phyloP scores from a whole-genome alignment of 441 rosid species.

The Jatropha multifida region DNA sequence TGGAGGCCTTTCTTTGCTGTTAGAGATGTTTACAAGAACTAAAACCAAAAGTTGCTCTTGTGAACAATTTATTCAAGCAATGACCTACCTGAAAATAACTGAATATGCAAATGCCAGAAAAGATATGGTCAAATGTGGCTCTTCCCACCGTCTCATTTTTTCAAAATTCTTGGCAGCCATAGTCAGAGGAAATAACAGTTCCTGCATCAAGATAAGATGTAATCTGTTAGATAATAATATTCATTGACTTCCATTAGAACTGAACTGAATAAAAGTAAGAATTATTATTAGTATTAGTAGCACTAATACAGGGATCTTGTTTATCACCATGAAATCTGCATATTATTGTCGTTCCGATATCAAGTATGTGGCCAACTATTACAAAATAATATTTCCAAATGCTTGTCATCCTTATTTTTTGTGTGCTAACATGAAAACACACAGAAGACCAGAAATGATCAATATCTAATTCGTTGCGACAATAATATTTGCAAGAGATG shows the following conservation, averaged over 20 bases:
- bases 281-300: neutral
- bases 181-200: slow-evolving; percentile 76
- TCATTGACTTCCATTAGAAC: neutral
- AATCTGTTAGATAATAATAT: neutral
- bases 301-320: neutral
- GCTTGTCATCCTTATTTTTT: neutral
- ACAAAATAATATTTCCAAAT: neutral
- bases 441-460: neutral
- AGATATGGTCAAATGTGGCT: slow-evolving; percentile 77
- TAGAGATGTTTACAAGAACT: neutral
- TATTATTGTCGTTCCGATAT: neutral
- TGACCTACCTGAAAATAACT: slow-evolving; percentile 61
- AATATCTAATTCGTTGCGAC: neutral
- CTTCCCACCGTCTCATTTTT: slow-evolving; percentile 84
- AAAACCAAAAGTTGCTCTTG: neutral
- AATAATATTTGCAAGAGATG: neutral
- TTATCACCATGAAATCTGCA: neutral
- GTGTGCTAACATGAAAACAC: neutral
- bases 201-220: slow-evolving; percentile 44
- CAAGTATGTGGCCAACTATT: neutral
- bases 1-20: neutral
- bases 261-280: neutral
- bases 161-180: slow-evolving; percentile 58
- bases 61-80: slow-evolving; percentile 15
- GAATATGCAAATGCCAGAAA: slow-evolving; percentile 70